Conservation (phyloP, 2,329 filamentous ascomycete species). For the Neofusicoccum ribis region DNA sequence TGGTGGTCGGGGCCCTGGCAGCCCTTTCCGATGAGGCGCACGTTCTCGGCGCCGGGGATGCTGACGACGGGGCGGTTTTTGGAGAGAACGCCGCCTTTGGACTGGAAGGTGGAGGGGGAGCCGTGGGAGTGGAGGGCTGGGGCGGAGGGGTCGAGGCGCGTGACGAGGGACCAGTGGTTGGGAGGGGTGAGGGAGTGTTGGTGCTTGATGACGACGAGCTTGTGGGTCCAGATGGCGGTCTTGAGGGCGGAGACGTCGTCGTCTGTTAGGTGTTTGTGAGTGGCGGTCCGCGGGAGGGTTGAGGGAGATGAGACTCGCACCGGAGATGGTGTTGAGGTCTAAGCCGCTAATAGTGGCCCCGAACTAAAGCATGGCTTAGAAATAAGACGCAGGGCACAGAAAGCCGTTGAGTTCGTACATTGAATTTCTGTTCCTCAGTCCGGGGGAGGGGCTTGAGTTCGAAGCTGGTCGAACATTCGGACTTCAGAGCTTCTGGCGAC, state of each 20-base stretch:
- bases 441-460: too few species aligned
- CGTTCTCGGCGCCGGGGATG: too few species aligned
- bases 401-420: too few species aligned
- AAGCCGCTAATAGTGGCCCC: slow-evolving; percentile 35
- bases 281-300: too few species aligned
- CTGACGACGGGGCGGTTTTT: slow-evolving; percentile 11
- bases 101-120: slow-evolving; percentile 43
- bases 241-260: slow-evolving; percentile 39
- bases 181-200: slow-evolving; percentile 43
- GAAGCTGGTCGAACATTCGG: too few species aligned
- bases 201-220: slow-evolving; percentile 47
- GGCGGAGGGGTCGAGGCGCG: slow-evolving; percentile 44
- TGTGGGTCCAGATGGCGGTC: slow-evolving; percentile 46
- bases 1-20: background rate
- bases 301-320: too few species aligned
- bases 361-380: slow-evolving; percentile 8
- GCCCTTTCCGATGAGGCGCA: slow-evolving; percentile 24
- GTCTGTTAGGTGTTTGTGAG: slow-evolving; percentile 34
- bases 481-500: too few species aligned
- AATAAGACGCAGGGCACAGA: too few species aligned
- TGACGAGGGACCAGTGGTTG: slow-evolving; percentile 50
- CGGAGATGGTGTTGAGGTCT: slow-evolving; percentile 33
- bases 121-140: slow-evolving; percentile 46
- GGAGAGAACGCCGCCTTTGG: slow-evolving; percentile 33
- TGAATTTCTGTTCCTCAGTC: too few species aligned